Evolutionary conservation across 768 basidiomycete genomes (phyloP).

Genomic region (Suillus weaverae): DNA sequence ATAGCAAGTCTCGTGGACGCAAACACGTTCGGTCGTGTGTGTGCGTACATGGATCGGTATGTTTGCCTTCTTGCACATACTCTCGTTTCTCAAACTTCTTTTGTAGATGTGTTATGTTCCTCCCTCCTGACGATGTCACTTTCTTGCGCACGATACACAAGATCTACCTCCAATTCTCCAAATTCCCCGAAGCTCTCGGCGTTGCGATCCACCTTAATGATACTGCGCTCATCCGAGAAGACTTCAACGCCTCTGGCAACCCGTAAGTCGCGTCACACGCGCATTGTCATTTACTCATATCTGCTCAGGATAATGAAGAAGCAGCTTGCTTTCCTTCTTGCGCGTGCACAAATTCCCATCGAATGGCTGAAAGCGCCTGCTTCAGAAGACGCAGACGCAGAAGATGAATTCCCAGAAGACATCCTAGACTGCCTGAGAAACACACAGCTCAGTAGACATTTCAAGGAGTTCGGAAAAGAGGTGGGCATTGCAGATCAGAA

Average conservation of each 20-base stretch:
- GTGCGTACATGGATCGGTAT: constrained; percentile 93
- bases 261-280: constrained; percentile 49
- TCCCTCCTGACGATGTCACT: constrained; percentile 87
- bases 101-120: constrained; percentile 77
- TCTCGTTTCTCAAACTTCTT: constrained; percentile 1
- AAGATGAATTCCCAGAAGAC: constrained; percentile 74
- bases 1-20: constrained; percentile 80
- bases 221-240: constrained; percentile 73
- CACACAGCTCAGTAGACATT: constrained; percentile 76
- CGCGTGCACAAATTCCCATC: constrained; percentile 85
- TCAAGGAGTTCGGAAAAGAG: constrained; percentile 92
- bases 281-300: not conserved
- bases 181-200: constrained; percentile 88
- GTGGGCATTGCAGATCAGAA: constrained; percentile 86
- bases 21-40: constrained; percentile 87
- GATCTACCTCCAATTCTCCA: constrained; percentile 84
- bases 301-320: constrained; percentile 80
- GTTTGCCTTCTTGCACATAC: constrained; percentile 19
- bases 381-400: constrained; percentile 50
- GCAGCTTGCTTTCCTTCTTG: constrained; percentile 91
- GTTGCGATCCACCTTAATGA: constrained; percentile 86
- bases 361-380: constrained; percentile 78
- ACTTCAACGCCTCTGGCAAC: constrained; percentile 89
- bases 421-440: constrained; percentile 86
- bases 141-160: constrained; percentile 88